Base-by-base conservation (phyloP, 495 filamentous ascomycete genomes). In the Xylaria curta region DNA sequence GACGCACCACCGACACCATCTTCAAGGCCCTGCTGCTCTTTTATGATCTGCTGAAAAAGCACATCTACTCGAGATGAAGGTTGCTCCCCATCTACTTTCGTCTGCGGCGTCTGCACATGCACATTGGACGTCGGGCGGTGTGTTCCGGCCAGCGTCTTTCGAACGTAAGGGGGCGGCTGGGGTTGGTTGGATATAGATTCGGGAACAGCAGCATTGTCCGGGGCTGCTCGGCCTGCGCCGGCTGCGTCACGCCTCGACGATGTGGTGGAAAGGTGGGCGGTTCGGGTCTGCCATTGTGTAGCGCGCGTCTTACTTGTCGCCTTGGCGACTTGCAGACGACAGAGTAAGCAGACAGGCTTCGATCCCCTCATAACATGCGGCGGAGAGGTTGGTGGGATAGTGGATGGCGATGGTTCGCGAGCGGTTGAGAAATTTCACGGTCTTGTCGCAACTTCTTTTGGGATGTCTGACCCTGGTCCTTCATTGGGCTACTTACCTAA, bases 231-330 rank as follows among this genome's bases (percentile, higher is more conserved):
- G 1, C 58, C 15, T 2, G 69, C n/a, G 26, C n/a, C 46, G 17
- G 42, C 8, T n/a, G 47, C 28, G 47, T 73, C 69, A 69, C 26
- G 51, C 69, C 44, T 73, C 49, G 61, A 54, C 26, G 38, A 13
- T 3, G 68, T 62, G 19, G 64, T 76, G 8, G 65, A 72, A 51
- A 73, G 74, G 7, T 21, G 53, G 19, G 65, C 46, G 60, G 3
- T 76, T 72, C 60, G 79, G 58, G 74, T 86, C 79, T 65, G 80
- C 85, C 74, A 85, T 78, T 75, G 86, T 79, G 53, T 83, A 79
- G 9, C 81, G 75, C 58, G 84, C 81, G 19, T 85, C 80, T 70
- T 40, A 47, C 63, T 51, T 58, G 75, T 68, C 59, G 66, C 59
- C 66, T 64, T 44, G 62, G 73, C 69, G 70, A 66, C 69, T 75